Evolutionary conservation across 148 eudicot genomes (phyloP).

Genomic region (Silene latifolia): DNA sequence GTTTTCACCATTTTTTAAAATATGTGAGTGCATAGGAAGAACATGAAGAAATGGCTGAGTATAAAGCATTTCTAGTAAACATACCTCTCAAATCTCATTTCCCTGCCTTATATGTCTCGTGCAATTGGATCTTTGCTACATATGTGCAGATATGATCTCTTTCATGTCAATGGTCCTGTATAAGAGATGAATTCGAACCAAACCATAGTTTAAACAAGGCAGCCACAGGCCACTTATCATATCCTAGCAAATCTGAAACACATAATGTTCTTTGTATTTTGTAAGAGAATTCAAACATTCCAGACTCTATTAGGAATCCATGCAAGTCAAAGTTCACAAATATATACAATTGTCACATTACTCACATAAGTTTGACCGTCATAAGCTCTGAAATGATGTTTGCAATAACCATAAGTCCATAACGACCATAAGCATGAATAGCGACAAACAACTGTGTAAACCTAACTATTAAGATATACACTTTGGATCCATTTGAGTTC

Average conservation of each 20-base stretch:
- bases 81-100: neutral
- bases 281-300: neutral
- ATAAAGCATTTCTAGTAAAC: neutral
- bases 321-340: neutral
- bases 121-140: neutral
- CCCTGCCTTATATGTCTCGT: neutral
- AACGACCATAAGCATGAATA: too few relatives aligned
- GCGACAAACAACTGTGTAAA: neutral
- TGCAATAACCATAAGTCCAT: neutral
- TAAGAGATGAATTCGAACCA: neutral
- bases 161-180: neutral
- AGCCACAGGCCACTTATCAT: neutral
- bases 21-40: too few relatives aligned
- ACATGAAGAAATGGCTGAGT: too few relatives aligned
- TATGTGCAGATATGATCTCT: neutral
- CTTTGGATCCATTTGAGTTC: neutral
- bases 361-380: neutral
- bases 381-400: neutral
- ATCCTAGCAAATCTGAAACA: neutral
- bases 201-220: neutral
- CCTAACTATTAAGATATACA: neutral
- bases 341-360: neutral
- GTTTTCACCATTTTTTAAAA: too few relatives aligned
- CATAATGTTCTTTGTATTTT: neutral
- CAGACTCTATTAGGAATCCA: neutral